These are phyloP conservation scores for Nannochloropsis gaditana DNA, from an alignment of 108 stramenopile species.

Conservation along the genomic window DNA sequence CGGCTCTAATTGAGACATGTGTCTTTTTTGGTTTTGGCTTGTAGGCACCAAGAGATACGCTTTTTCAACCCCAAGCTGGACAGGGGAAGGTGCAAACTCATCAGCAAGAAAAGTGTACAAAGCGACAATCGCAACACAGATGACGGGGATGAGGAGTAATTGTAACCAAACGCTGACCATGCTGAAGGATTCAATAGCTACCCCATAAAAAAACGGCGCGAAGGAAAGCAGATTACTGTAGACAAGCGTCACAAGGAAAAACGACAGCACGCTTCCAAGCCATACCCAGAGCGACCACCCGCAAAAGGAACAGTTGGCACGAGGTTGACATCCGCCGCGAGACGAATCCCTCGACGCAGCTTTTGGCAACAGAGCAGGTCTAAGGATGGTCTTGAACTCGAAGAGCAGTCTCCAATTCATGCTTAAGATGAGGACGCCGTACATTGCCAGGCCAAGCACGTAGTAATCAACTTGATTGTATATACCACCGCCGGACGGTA, in stretches of 20 bases:
- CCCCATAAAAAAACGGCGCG: not conserved
- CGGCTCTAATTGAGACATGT: too few relatives aligned
- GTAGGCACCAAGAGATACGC: not conserved
- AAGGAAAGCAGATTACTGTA: not conserved
- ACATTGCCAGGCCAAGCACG: not conserved
- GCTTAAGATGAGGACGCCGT: not conserved
- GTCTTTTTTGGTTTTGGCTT: too few relatives aligned
- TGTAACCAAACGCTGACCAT: slow-evolving; percentile 16
- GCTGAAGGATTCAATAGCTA: not conserved
- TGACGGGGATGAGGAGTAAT: slow-evolving; percentile 8
- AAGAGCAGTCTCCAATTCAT: slow-evolving; percentile 18
- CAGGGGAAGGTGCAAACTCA: not conserved
- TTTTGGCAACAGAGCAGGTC: not conserved
- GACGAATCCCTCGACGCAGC: not conserved
- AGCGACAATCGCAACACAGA: not conserved
- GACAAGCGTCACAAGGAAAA: not conserved
- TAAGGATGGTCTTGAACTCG: not conserved
- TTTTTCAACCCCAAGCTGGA: not conserved
- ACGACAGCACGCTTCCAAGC: not conserved
- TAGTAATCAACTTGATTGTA: not conserved
- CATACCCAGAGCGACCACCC: slow-evolving; percentile 1
- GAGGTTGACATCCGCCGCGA: not conserved
- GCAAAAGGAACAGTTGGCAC: not conserved
- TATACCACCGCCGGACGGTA: not conserved
- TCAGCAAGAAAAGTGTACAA: not conserved